Percentiles rank a stretch among this genome's conserved stretches.
Evolutionary conservation across 2,329 filamentous ascomycete species (phyloP).

Genomic region (Neonectria hederae): DNA sequence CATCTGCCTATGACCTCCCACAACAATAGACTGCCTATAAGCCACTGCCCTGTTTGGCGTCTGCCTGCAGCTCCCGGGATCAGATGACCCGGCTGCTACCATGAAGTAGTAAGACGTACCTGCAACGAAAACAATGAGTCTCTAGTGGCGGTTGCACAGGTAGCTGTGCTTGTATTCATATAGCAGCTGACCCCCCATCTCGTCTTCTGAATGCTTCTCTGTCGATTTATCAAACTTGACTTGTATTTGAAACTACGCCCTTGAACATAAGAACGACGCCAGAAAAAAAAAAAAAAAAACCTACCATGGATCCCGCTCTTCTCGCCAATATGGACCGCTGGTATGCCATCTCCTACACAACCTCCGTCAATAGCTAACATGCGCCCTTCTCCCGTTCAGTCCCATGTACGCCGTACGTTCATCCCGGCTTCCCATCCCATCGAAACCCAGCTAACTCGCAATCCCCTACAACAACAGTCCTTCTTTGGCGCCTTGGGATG

Average conservation of each 20-base stretch:
- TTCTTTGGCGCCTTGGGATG: conserved; percentile 56
- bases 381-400: conserved; percentile 37
- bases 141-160: background rate
- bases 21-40: background rate
- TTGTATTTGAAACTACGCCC: background rate
- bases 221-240: background rate
- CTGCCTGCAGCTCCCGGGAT: conserved; percentile 2
- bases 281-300: background rate
- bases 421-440: background rate
- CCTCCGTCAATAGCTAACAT: conserved; percentile 8
- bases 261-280: background rate
- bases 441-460: background rate
- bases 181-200: background rate
- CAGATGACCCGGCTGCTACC: background rate
- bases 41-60: conserved; percentile 1
- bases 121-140: background rate
- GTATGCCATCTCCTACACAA: conserved; percentile 33
- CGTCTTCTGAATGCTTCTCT: background rate
- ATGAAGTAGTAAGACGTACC: background rate
- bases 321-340: conserved; percentile 50
- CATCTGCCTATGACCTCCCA: conserved; percentile 42
- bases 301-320: conserved; percentile 45
- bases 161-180: background rate
- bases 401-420: conserved; percentile 56
- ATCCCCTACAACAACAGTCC: conserved; percentile 39